Evolutionary conservation across 345 rosid species (phyloP).

Genomic region (Anacardium occidentale): DNA sequence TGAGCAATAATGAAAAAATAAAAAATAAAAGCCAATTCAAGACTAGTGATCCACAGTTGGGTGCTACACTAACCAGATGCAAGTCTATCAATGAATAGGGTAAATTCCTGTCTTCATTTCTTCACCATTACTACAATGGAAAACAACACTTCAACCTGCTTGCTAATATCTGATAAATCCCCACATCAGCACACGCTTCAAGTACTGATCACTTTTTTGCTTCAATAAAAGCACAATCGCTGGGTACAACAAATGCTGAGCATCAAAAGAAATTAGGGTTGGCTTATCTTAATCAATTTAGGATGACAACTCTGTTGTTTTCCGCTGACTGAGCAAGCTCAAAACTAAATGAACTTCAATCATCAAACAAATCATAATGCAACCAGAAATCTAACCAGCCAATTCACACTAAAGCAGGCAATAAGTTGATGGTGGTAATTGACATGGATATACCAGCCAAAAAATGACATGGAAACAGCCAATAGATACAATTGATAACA

Average conservation of each 20-base stretch:
- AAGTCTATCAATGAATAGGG: neutral
- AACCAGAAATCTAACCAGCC: neutral
- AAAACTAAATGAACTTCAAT: neutral
- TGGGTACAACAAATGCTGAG: neutral
- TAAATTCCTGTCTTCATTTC: slow-evolving; percentile 2
- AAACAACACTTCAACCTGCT: neutral
- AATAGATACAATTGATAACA: neutral
- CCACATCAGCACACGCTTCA: neutral
- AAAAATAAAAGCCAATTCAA: neutral
- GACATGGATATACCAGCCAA: neutral
- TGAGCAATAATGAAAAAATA: neutral
- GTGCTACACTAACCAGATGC: neutral
- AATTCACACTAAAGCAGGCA: slow-evolving; percentile 6
- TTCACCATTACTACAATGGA: neutral
- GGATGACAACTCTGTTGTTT: neutral
- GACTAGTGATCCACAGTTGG: neutral
- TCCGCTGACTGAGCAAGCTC: neutral
- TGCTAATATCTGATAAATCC: neutral
- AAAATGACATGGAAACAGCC: neutral
- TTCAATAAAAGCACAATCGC: neutral
- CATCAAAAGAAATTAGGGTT: neutral
- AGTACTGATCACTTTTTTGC: neutral
- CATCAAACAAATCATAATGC: slow-evolving; percentile 8
- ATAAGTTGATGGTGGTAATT: neutral
- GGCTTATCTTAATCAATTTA: neutral